Evolutionary conservation across 768 basidiomycete species (phyloP), one percentile per base, ranked within the genome.

Genomic region (Rhizopogon sp.): DNA sequence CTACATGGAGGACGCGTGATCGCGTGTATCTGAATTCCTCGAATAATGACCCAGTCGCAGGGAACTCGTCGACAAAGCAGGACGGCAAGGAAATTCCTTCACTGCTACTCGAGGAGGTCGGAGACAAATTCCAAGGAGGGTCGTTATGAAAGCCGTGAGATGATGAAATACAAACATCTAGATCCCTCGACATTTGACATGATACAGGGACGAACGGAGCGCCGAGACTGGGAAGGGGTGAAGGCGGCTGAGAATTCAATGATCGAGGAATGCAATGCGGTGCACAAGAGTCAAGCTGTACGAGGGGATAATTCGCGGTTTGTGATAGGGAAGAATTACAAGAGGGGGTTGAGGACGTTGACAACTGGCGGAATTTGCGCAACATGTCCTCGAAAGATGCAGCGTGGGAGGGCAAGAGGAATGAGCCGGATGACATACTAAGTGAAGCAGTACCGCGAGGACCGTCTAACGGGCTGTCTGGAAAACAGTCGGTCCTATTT

Each of bases 1-100:
- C 62, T 57, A 82, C 83, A 52, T 74, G 75, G 28, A 83, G 72
- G n/a, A 76, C 79, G 55, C 82, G 77, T 33, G 82, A 83, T 41
- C 75, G 74, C 43, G 80, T 77, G 35, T 71, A 63, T 25, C 79
- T 60, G 60, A 84, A 84, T 6, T 76, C 71, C 16, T 75, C 69
- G 25, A 58, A 60, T n/a, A 56, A 70, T 57, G 33, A 62, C 35
- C 53, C 47, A 53, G 41, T 42, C 6, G 53, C 47, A 35, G 57
- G 43, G 20, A 54, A 52, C 14, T 54, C 56, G 31, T 44, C 50
- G 11, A 57, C 31, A 37, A 55, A 33, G 60, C 57, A 46, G n/a
- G 51, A 50, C 35, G 58, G 51, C 9, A 41, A 43, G 22, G 45
- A 33, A 7, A 39, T 42, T 5, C 29, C 43, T 17, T 58, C 58